Base-by-base conservation (phyloP, 106 monocot species). In the Dioscorea zingiberensis region DNA sequence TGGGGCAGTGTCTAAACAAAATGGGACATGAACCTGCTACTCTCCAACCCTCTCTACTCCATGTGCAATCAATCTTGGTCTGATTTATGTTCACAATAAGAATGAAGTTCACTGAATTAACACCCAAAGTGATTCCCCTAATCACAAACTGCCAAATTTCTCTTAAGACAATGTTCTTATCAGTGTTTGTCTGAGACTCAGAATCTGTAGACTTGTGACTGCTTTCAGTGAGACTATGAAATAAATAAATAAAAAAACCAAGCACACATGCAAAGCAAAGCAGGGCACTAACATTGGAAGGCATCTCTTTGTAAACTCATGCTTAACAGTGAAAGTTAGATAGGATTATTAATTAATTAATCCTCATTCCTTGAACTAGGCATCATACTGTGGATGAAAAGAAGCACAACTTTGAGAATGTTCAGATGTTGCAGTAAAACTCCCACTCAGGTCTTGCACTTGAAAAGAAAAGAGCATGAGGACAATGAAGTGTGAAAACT, bases 1-100 rank as follows among this genome's bases (percentile, higher is more conserved):
- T 28, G 15, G 15, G 19, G 19, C 13, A 18, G 51, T 51, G 19
- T 51, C 4, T 18, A 19, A 51, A 16, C 51, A 51, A 16, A 18
- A 7, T 3, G 51, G 51, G 15, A 51, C 51, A 51, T 51, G 51
- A 18, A 51, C 51, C 19, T 51, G 18, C 51, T 18, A 8, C 51
- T 0, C 51, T 51, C 19, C 51, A 38, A 38, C 19, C 51, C 14
- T 27, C 60, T 28, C 60, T 29, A 16, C 27, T 30, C 60, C 60
- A 60, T 29, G 60, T 60, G 60, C 60, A 60, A 60, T 14, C 27
- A 60, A 60, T 60, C 13, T 30, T 27, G 58, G 24, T 25, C 38
- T 38, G 38, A 38, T 38, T 38, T 38, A 38, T 38, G 9, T 38
- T 6, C 38, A 2, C 9, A 38, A 38, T 38, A 38, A 38, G 9